Percentiles rank a stretch among this genome's conserved stretches.
phyloP scores from a whole-genome alignment of 2,329 filamentous ascomycete genomes.

The Pezicula radicicola region DNA sequence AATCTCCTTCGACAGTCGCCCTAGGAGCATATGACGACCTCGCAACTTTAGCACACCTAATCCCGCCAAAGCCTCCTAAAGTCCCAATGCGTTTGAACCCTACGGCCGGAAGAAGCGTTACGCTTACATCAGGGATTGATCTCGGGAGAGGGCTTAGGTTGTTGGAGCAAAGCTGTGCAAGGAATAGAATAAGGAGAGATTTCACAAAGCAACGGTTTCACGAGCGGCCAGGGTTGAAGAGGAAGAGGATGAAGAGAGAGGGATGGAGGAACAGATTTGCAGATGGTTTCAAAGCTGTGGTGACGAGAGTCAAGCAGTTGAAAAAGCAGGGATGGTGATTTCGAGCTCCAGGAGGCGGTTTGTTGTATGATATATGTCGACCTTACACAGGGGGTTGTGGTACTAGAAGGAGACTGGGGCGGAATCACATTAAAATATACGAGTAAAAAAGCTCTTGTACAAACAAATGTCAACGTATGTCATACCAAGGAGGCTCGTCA shows the following conservation, averaged over 20 bases:
- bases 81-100: slow-evolving; percentile 20
- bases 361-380: slow-evolving; percentile 1
- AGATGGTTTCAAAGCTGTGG: slow-evolving; percentile 62
- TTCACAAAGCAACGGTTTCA: slow-evolving; percentile 63
- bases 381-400: background rate
- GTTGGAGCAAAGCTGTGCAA: slow-evolving; percentile 38
- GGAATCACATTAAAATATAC: no score
- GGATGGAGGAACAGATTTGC: slow-evolving; percentile 70
- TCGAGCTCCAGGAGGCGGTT: background rate
- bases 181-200: slow-evolving; percentile 59
- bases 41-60: background rate
- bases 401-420: background rate
- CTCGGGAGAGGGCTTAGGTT: slow-evolving; percentile 19
- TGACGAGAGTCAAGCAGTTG: slow-evolving; percentile 64
- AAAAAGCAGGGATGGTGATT: slow-evolving; percentile 74
- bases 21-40: background rate
- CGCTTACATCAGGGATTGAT: slow-evolving; percentile 17
- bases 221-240: slow-evolving; percentile 72
- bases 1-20: background rate
- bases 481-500: no score
- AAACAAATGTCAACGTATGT: no score
- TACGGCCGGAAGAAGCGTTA: slow-evolving; percentile 20
- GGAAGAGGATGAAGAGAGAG: slow-evolving; percentile 69
- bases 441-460: no score
- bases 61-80: background rate